A percentile compares a stretch with the other conserved stretches of the same genome.
Conservation (phyloP, 345 rosid species). For the Arabis alpina region DNA sequence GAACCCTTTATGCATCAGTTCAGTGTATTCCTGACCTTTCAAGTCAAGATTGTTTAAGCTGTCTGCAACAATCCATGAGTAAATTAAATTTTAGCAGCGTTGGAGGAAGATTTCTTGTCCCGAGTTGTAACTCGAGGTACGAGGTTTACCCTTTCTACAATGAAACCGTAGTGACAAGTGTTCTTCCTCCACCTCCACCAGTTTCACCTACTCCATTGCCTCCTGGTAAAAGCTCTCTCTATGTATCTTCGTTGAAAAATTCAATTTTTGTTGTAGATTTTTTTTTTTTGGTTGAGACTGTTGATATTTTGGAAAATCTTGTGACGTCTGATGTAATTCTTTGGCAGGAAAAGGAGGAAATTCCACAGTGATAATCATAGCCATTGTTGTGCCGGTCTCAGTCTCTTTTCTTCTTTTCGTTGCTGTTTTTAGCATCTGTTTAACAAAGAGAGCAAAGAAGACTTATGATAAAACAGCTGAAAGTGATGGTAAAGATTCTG, state of each 20-base stretch:
- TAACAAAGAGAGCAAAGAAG: neutral
- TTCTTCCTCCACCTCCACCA: constrained; percentile 24
- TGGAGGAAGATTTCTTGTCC: constrained; percentile 51
- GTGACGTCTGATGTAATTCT: constrained; percentile 1
- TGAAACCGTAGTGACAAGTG: neutral
- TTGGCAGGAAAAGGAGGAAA: constrained; percentile 37
- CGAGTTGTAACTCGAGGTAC: constrained; percentile 54
- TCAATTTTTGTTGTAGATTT: too few relatives aligned
- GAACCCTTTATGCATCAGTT: constrained; percentile 43
- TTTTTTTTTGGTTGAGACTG: neutral
- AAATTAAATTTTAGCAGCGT: constrained; percentile 16
- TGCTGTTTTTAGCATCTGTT: constrained; percentile 1
- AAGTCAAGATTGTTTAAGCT: constrained; percentile 33
- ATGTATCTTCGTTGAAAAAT: too few relatives aligned
- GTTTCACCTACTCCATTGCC: neutral
- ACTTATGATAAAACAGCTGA: constrained; percentile 1
- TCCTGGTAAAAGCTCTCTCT: constrained; percentile 1
- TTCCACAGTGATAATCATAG: constrained; percentile 35
- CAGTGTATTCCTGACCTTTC: constrained; percentile 54
- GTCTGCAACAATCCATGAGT: constrained; percentile 30
- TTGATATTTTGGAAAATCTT: constrained; percentile 10
- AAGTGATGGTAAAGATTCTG: constrained; percentile 27
- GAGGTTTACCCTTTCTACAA: constrained; percentile 51
- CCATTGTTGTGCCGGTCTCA: constrained; percentile 43
- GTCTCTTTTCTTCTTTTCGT: constrained; percentile 34